These are phyloP conservation scores for Gossypium herbaceum DNA, from an alignment of 345 rosid species.

Conservation along the genomic window DNA sequence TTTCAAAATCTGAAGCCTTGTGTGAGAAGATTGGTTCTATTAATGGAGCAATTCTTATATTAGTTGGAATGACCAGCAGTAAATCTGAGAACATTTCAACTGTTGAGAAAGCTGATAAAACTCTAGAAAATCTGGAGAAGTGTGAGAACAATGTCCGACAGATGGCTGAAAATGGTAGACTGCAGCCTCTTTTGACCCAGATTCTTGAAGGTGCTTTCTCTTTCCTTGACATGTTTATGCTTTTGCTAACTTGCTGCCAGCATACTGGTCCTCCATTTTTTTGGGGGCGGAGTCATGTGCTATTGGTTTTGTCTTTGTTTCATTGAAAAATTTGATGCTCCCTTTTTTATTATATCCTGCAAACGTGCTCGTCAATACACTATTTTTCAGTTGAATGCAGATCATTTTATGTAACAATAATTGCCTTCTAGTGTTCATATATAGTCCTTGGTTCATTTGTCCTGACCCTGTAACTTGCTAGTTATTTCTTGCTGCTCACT, in stretches of 20 bases:
- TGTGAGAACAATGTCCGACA: slow-evolving; percentile 78
- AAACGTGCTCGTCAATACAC: not conserved
- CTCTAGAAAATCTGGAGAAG: slow-evolving; percentile 70
- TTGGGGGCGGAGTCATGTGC: not conserved
- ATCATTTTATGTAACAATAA: too few species aligned
- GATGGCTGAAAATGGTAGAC: slow-evolving; percentile 88
- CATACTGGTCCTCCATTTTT: slow-evolving; percentile 1
- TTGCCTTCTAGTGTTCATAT: not conserved
- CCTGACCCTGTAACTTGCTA: not conserved
- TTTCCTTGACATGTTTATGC: slow-evolving; percentile 9
- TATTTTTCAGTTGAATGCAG: not conserved
- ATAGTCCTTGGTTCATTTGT: not conserved
- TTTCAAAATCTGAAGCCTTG: slow-evolving; percentile 75
- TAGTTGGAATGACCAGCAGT: slow-evolving; percentile 92
- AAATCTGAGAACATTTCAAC: slow-evolving; percentile 75
- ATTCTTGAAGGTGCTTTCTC: slow-evolving; percentile 68
- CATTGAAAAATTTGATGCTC: not conserved
- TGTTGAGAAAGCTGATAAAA: slow-evolving; percentile 80
- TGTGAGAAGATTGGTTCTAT: slow-evolving; percentile 88
- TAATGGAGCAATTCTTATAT: slow-evolving; percentile 82
- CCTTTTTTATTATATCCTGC: not conserved
- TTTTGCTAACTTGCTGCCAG: slow-evolving; percentile 15
- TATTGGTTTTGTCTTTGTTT: not conserved
- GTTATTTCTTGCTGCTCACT: not conserved
- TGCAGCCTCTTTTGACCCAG: slow-evolving; percentile 75